Base-by-base conservation (phyloP, 2,329 filamentous ascomycete species). In the Fusarium coicis region DNA sequence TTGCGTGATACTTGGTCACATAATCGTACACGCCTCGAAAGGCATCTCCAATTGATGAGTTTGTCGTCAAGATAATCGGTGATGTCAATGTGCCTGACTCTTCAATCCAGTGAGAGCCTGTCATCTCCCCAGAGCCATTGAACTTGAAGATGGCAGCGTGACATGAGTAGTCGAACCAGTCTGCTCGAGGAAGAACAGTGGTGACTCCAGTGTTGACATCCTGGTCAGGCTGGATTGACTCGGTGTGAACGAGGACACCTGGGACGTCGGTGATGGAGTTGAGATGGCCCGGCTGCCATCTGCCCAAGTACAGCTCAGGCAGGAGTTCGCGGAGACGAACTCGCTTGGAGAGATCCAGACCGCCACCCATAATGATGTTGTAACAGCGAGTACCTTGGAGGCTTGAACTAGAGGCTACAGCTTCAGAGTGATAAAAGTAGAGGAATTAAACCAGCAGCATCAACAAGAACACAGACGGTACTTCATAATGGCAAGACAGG, bases 91-190 rank as follows among this genome's bases (percentile, higher is more conserved):
- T 82, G 0, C 90, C 89, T 1, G 88, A 89, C 77, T 92, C 90
- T 21, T 89, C 84, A 66, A 92, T 87, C 86, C 88, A 90, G 74
- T 91, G 88, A 15, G 83, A 83, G 5, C 89, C 89, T 0, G 90
- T 91, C 82, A 91, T 83, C 79, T 91, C 89, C 46, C 90, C 90
- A 50, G 86, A 87, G 61, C 90, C 90, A 73, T 92, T 92, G 82
- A 92, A 91, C 68, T 86, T 85, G 80, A 91, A 91, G 53, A 87
- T 75, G n/a, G 84, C 84, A 7, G 86, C 84, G 52, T 87, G 85
- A 60, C 83, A 85, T 44, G 84, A 84, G 15, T 83, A 80, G 49
- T 81, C 67, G 75, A 82, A 81, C 85, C 86, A 88, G 52, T 84
- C 78, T 9, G 73, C 49, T 16, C 85, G 83, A 1, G 86, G 85